These are phyloP conservation scores for Flammula alnicola DNA, from an alignment of 1,284 basidiomycete genomes.

Conservation along the genomic window DNA sequence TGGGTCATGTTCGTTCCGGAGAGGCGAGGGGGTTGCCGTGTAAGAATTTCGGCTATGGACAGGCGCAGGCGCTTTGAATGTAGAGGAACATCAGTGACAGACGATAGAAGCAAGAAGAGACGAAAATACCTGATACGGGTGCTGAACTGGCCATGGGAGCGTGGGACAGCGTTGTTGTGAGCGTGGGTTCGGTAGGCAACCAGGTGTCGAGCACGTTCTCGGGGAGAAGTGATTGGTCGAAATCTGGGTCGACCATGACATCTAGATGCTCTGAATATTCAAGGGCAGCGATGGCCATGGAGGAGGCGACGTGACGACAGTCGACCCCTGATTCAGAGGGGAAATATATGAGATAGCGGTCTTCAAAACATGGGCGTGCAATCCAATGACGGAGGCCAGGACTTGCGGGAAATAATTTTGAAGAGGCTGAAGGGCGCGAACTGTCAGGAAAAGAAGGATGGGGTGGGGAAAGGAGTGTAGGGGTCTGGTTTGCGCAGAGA, in stretches of 20 bases:
- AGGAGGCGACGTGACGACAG: slow-evolving; percentile 47
- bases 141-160: slow-evolving; percentile 15
- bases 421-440: slow-evolving; percentile 46
- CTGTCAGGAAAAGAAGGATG: slow-evolving; percentile 47
- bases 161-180: slow-evolving; percentile 21
- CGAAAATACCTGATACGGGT: slow-evolving; percentile 23
- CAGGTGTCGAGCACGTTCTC: slow-evolving; percentile 12
- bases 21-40: slow-evolving; percentile 55
- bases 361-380: slow-evolving; percentile 75
- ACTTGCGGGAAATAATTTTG: slow-evolving; percentile 48
- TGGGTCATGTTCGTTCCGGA: slow-evolving; percentile 49
- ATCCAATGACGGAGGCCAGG: slow-evolving; percentile 69
- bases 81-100: slow-evolving; percentile 9
- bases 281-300: slow-evolving; percentile 70
- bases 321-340: slow-evolving; percentile 43
- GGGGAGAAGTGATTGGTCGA: slow-evolving; percentile 20
- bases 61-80: no score
- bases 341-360: slow-evolving; percentile 61
- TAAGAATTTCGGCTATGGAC: slow-evolving; percentile 37
- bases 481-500: slow-evolving; percentile 45
- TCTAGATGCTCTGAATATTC: slow-evolving; percentile 73
- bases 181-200: slow-evolving; percentile 15
- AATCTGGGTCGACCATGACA: slow-evolving; percentile 48
- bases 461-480: slow-evolving; percentile 31
- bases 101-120: slow-evolving; percentile 9